Evolutionary conservation across 306 rosid genomes (phyloP), one percentile per base, ranked within the genome.

Genomic region (Coriaria nepalensis): DNA sequence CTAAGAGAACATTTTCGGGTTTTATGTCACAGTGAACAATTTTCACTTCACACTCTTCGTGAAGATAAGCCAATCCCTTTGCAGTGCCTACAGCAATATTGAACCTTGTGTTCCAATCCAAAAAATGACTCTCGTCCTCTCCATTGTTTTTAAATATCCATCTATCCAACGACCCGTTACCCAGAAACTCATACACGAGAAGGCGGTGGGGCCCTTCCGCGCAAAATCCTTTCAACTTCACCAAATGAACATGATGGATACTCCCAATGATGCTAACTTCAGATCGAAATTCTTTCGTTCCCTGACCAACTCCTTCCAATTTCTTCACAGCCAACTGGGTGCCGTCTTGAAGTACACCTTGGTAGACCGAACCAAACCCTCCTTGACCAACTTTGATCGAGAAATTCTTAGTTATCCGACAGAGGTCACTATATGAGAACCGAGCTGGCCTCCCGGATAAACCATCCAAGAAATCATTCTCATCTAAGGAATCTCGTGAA

Each of bases 161-260:
- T 56, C 68, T 83, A 71, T 83, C 85, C 47, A 83, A 51, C 6
- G 94, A 79, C 6, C 94, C 90, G 37, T 81, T 83, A 5, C 69
- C 66, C 94, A 79, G 62, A 71, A 76, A 83, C 49, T 83, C 94
- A 11, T 83, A 83, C 2, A 64, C 76, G 32, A 70, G 64, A 50
- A 83, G 80, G 37, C 78, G 68, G 47, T 79, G 82, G 40, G 65
- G 71, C 45, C 85, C 78, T 64, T 79, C 85, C 4, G 82, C 80
- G 36, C 94, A 83, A 58, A 59, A 54, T 34, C 71, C 71, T 59
- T 53, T 59, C 45, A 59, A 60, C 43, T 55, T 60, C 35, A 60
- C 67, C 43, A 54, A 37, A 64, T 70, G 65, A 32, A 70, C 71
- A 70, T 70, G 71, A 35, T 62, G 71, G 40, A 53, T 60, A 14